phyloP scores from a whole-genome alignment of 2,329 filamentous ascomycete species.

The Monilinia vaccinii-corymbosi region DNA sequence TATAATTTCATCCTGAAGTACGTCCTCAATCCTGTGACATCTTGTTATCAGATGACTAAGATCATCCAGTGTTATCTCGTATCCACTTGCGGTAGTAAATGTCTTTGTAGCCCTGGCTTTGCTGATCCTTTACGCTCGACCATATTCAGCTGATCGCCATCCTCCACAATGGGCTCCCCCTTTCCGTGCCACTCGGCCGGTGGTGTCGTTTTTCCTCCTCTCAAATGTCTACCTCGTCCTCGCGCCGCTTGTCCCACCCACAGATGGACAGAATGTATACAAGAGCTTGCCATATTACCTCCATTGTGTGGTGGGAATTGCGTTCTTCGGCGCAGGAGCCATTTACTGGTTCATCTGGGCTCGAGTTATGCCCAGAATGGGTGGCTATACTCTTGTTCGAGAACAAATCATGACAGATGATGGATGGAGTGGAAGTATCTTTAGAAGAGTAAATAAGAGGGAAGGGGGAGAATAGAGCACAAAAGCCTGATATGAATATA shows the following conservation, averaged over 20 bases:
- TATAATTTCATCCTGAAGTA: slow-evolving; percentile 56
- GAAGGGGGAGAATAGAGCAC: neutral
- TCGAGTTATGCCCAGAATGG: slow-evolving; percentile 41
- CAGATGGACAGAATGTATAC: slow-evolving; percentile 44
- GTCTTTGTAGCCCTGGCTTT: slow-evolving; percentile 44
- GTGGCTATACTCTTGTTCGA: slow-evolving; percentile 46
- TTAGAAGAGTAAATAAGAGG: slow-evolving; percentile 1
- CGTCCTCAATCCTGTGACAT: slow-evolving; percentile 18
- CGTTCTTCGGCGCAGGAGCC: slow-evolving; percentile 42
- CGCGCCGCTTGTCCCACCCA: slow-evolving; percentile 48
- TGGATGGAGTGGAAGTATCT: slow-evolving; percentile 42
- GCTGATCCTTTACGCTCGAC: slow-evolving; percentile 44
- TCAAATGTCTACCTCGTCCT: slow-evolving; percentile 53
- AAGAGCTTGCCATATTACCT: slow-evolving; percentile 46
- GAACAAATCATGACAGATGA: slow-evolving; percentile 48
- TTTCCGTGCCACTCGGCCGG: slow-evolving; percentile 44
- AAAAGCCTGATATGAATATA: neutral
- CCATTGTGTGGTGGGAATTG: slow-evolving; percentile 48
- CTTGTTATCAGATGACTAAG: neutral
- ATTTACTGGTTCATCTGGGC: slow-evolving; percentile 51
- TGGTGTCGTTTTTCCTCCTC: slow-evolving; percentile 48
- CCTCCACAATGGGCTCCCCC: slow-evolving; percentile 45
- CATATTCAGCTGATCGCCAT: slow-evolving; percentile 37
- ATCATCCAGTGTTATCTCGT: slow-evolving; percentile 48
- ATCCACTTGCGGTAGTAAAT: slow-evolving; percentile 52